Percentiles rank a stretch among this genome's conserved stretches.
These are phyloP conservation scores for Usnea hakonensis DNA, from an alignment of 495 filamentous ascomycete species.

Conservation along the genomic window DNA sequence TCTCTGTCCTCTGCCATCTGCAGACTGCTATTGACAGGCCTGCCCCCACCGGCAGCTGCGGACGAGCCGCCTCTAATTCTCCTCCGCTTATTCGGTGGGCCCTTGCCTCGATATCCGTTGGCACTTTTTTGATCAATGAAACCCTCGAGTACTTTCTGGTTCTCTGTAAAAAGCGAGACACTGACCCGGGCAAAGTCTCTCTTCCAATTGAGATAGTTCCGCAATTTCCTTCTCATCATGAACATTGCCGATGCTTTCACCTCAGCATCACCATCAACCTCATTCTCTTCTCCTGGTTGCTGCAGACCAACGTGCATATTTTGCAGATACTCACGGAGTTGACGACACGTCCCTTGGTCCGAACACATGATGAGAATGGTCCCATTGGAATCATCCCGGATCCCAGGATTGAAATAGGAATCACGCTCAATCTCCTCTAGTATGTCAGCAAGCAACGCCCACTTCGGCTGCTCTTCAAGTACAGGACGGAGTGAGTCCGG, in stretches of 20 bases:
- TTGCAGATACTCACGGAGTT: constrained; percentile 84
- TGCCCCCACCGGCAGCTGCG: constrained; percentile 44
- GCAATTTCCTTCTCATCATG: constrained; percentile 81
- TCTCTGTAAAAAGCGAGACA: constrained; percentile 62
- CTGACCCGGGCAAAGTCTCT: constrained; percentile 78
- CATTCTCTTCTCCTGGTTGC: constrained; percentile 27
- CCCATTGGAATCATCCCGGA: constrained; percentile 77
- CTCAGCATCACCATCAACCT: constrained; percentile 36
- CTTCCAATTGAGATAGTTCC: constrained; percentile 91
- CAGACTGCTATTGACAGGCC: constrained; percentile 58
- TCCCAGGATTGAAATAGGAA: constrained; percentile 68
- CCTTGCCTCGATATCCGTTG: constrained; percentile 47
- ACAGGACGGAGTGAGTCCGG: constrained; percentile 74
- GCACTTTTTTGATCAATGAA: constrained; percentile 31
- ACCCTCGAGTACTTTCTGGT: constrained; percentile 69
- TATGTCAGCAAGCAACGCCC: constrained; percentile 76
- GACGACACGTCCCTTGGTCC: constrained; percentile 78
- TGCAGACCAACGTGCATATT: constrained; percentile 73
- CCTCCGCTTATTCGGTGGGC: constrained; percentile 80
- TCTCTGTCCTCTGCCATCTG: constrained; percentile 75
- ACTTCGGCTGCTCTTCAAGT: constrained; percentile 91
- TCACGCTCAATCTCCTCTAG: constrained; percentile 92
- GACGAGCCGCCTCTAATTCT: constrained; percentile 76
- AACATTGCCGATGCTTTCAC: constrained; percentile 65
- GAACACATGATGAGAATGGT: constrained; percentile 93